Percentiles rank a stretch among this genome's conserved stretches.
phyloP scores from a whole-genome alignment of 208 protist species.

The Leishmania tarentolae region DNA sequence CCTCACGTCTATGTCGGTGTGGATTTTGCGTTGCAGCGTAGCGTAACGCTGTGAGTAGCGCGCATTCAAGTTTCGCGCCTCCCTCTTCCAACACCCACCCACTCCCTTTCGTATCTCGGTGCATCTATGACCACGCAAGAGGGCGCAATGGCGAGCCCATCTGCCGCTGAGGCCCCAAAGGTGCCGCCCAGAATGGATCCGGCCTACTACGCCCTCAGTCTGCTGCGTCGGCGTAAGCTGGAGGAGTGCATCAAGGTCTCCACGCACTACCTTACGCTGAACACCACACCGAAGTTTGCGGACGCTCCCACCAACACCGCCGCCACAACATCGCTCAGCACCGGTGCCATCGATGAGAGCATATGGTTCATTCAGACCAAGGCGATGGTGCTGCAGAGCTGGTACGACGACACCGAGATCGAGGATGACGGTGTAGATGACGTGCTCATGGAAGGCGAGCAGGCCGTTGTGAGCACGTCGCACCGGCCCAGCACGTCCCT shows the following conservation, averaged over 20 bases:
- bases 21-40: not conserved
- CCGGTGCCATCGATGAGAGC: slow-evolving; percentile 47
- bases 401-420: slow-evolving; percentile 96
- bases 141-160: slow-evolving; percentile 1
- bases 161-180: slow-evolving; percentile 11
- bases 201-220: slow-evolving; percentile 86
- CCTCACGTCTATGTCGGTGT: not conserved
- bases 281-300: not conserved
- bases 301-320: not conserved
- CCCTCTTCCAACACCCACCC: not conserved
- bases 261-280: slow-evolving; percentile 64
- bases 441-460: slow-evolving; percentile 91
- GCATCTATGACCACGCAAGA: not conserved
- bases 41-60: not conserved
- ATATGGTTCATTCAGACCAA: slow-evolving; percentile 94
- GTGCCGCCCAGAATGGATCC: slow-evolving; percentile 88
- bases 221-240: slow-evolving; percentile 83
- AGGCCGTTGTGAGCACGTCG: slow-evolving; percentile 80
- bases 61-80: not conserved
- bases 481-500: slow-evolving; percentile 91
- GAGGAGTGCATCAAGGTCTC: slow-evolving; percentile 84
- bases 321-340: not conserved
- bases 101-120: not conserved
- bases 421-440: slow-evolving; percentile 95
- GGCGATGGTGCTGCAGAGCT: slow-evolving; percentile 90